These are phyloP conservation scores for Wickerhamomyces bisporus DNA, from an alignment of 805 yeast species.

Conservation along the genomic window DNA sequence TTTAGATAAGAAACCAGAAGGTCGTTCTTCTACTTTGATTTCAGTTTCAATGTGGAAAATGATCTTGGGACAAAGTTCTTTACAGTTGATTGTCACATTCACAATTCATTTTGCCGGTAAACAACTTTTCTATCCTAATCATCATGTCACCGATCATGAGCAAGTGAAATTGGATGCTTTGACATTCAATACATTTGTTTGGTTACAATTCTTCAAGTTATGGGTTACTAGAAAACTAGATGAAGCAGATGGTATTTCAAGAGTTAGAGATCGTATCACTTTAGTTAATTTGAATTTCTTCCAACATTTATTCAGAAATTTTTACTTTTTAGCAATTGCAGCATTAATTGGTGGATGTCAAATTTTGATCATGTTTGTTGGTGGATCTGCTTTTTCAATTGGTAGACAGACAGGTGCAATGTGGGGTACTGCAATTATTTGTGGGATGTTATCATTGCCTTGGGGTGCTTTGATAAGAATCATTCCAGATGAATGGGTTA, in stretches of 20 bases:
- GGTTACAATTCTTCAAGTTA: constrained; percentile 95
- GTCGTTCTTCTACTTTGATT: constrained; percentile 73
- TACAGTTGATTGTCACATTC: constrained; percentile 79
- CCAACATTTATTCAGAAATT: constrained; percentile 74
- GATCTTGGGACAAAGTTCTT: constrained; percentile 82
- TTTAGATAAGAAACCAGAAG: constrained; percentile 77
- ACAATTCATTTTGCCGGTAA: constrained; percentile 75
- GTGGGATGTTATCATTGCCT: constrained; percentile 81
- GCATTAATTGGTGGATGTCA: constrained; percentile 78
- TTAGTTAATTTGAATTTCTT: constrained; percentile 72
- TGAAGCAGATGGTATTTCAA: constrained; percentile 67
- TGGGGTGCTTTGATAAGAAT: constrained; percentile 71
- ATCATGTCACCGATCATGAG: constrained; percentile 35
- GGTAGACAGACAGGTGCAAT: constrained; percentile 71
- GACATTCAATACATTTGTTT: constrained; percentile 94
- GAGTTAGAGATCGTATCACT: constrained; percentile 54
- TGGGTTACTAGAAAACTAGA: constrained; percentile 88
- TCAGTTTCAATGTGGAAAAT: constrained; percentile 96
- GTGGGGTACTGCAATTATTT: constrained; percentile 86
- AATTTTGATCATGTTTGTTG: constrained; percentile 88
- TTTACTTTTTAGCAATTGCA: constrained; percentile 73
- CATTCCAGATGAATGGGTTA: constrained; percentile 76
- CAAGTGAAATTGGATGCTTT: constrained; percentile 65
- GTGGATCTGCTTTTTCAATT: constrained; percentile 92
- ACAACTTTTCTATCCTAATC: constrained; percentile 43